Conservation (phyloP, 2,329 filamentous ascomycete genomes). For the Ascochyta clinopodiicola region DNA sequence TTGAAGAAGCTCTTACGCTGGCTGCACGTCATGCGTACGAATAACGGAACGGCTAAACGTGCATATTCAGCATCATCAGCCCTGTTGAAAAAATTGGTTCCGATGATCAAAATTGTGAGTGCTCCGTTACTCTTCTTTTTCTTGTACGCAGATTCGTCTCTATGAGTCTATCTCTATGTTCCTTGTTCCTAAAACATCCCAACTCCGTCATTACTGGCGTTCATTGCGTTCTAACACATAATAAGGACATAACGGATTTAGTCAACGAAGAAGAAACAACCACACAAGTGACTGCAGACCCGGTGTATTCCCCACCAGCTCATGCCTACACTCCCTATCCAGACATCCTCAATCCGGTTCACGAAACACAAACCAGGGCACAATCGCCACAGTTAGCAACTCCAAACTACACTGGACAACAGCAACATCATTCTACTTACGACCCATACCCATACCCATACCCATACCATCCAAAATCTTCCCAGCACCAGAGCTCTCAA, state of each 20-base stretch:
- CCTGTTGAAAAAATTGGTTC: conserved; percentile 23
- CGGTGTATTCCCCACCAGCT: not conserved
- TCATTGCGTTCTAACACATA: not conserved
- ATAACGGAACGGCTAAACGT: conserved; percentile 38
- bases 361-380: not conserved
- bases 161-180: not conserved
- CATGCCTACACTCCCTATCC: conserved; percentile 1
- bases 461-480: not conserved
- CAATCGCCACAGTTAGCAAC: not conserved
- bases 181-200: too few relatives aligned
- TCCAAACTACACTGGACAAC: not conserved
- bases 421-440: not conserved
- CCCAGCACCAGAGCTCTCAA: not conserved
- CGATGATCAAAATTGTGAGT: conserved; percentile 18
- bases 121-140: not conserved
- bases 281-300: not conserved
- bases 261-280: conserved; percentile 18
- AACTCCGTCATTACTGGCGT: not conserved
- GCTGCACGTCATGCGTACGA: conserved; percentile 40
- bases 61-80: conserved; percentile 34
- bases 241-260: conserved; percentile 26
- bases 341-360: conserved; percentile 12
- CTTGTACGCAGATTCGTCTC: not conserved
- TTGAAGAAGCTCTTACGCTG: conserved; percentile 44
- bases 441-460: not conserved